Percentiles rank a stretch among this genome's conserved stretches.
phyloP scores from a whole-genome alignment of 2,329 filamentous ascomycete genomes.

The Ambrosiella cleistominuta region DNA sequence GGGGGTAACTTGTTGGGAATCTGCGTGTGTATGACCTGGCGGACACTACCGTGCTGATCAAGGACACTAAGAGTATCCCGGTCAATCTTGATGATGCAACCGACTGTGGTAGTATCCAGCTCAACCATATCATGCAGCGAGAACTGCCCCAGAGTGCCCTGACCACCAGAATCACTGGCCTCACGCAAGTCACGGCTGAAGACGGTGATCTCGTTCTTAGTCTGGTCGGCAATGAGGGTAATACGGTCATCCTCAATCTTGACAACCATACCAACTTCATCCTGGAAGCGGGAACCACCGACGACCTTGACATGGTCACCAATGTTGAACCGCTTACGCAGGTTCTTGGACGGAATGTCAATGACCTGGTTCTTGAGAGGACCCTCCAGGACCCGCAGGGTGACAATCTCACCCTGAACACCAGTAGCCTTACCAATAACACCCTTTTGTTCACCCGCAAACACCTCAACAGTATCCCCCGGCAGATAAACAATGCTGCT shows the following conservation, averaged over 20 bases:
- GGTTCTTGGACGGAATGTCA: constrained; percentile 77
- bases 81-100: constrained; percentile 86
- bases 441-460: constrained; percentile 84
- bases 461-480: constrained; percentile 93
- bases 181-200: constrained; percentile 95
- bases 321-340: constrained; percentile 80
- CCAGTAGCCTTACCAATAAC: constrained; percentile 72
- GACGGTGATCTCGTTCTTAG: constrained; percentile 83
- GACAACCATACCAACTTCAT: constrained; percentile 94
- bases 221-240: constrained; percentile 83
- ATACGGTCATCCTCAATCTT: constrained; percentile 84
- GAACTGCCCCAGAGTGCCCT: constrained; percentile 71
- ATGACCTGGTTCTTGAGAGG: constrained; percentile 68
- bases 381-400: constrained; percentile 68
- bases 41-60: constrained; percentile 72
- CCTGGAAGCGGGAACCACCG: constrained; percentile 80
- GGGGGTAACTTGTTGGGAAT: constrained; percentile 77
- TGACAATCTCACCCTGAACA: constrained; percentile 83
- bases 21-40: constrained; percentile 74
- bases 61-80: constrained; percentile 78
- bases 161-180: constrained; percentile 77
- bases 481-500: constrained; percentile 71
- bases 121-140: constrained; percentile 88
- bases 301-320: constrained; percentile 99
- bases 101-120: constrained; percentile 80